Evolutionary conservation across 768 basidiomycete species (phyloP), one percentile per base, ranked within the genome.

Genomic region (Strobilomyces confusus): DNA sequence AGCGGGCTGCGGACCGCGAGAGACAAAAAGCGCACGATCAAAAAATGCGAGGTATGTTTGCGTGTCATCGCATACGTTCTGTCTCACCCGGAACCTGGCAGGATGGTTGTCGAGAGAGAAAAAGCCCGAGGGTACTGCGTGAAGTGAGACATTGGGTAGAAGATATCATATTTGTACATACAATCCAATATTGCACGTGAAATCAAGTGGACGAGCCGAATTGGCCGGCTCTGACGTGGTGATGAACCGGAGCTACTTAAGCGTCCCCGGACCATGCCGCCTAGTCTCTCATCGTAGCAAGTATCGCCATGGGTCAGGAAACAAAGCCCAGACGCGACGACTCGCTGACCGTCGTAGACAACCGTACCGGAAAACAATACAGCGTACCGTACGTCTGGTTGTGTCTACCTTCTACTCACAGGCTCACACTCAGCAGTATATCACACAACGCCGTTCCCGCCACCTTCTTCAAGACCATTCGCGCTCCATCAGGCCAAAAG

Each of bases 281-380:
- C 7, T 43, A 36, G 34, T 32, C 32, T 23, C 19, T 41, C 29
- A 17, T 32, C 34, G 8, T 34, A 23, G 8, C 26, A 2, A n/a
- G 14, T 25, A 26, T 14, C 25, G 42, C 32, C n/a, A 69, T 69
- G 68, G 68, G 68, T 11, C 62, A 68, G 44, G 62, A 66, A 19
- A 46, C 61, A 3, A 63, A 52, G 43, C 8, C 36, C 15, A 38
- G 33, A 13, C 59, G 63, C 5, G 59, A 64, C 41, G 61, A 71
- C 14, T 71, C 66, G 54, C 75, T 93, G 44, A 86, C 84, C 7
- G 83, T 94, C 62, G 73, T 72, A 53, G 92, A 94, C 73, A 91
- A 94, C 68, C 83, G 92, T 52, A 94, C 92, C 3, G 90, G 89
- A 26, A 87, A 85, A 67, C 78, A 80, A 3, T 87, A 86, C 72